A percentile compares a stretch with the other conserved stretches of the same genome.
phyloP scores from a whole-genome alignment of 148 eudicot genomes.

The Beta vulgaris region DNA sequence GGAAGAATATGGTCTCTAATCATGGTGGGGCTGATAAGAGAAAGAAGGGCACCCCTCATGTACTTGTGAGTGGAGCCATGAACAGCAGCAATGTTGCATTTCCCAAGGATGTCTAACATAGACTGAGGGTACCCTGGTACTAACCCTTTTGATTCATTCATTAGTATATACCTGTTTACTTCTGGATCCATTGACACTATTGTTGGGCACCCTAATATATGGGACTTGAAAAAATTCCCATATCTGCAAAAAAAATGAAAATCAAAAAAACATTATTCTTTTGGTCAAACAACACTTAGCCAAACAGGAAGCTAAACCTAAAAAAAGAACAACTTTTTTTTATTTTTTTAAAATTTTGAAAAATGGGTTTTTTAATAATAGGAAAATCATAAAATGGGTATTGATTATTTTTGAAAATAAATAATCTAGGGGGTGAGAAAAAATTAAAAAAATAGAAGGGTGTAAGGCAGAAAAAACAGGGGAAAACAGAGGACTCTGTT shows the following conservation, averaged over 20 bases:
- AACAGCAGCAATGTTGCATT: slow-evolving; percentile 95
- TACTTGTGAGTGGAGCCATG: slow-evolving; percentile 91
- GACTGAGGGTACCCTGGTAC: slow-evolving; percentile 96
- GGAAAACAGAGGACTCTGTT: slow-evolving; percentile 22
- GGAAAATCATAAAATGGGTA: neutral
- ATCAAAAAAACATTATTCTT: neutral
- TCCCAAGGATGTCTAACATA: slow-evolving; percentile 84
- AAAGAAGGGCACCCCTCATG: slow-evolving; percentile 89
- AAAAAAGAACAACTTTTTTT: too few species aligned
- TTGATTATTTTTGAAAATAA: neutral
- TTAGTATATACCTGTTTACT: slow-evolving; percentile 65
- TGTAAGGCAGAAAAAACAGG: neutral
- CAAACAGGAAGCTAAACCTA: rapidly evolving
- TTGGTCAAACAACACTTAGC: neutral
- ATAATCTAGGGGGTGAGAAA: neutral
- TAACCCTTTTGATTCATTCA: slow-evolving; percentile 84
- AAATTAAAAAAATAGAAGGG: too few species aligned
- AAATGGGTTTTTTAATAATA: neutral
- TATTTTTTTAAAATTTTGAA: neutral
- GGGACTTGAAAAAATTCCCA: slow-evolving; percentile 88
- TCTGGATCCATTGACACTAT: slow-evolving; percentile 92
- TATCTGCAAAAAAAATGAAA: slow-evolving; percentile 37
- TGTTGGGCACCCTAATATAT: slow-evolving; percentile 90
- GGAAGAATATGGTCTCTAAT: slow-evolving; percentile 70
- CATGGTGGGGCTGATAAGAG: slow-evolving; percentile 78